Percentiles rank a stretch among this genome's conserved stretches.
phyloP scores from a whole-genome alignment of 2,329 filamentous ascomycete species.

The Mollisiaceae sp. region DNA sequence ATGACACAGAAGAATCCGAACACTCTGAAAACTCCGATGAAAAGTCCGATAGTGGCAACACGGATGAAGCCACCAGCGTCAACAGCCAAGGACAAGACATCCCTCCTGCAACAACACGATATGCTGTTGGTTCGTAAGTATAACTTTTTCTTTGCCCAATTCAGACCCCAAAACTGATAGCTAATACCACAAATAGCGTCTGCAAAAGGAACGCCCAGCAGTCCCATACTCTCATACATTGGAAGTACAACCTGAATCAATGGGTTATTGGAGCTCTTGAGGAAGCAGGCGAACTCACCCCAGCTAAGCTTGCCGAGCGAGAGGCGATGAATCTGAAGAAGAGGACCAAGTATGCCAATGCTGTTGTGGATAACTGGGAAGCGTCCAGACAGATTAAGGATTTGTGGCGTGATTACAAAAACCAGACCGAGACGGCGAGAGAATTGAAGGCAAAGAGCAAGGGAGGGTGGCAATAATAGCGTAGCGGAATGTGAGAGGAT shows the following conservation, averaged over 20 bases:
- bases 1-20: conserved; percentile 45
- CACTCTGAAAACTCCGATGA: conserved; percentile 46
- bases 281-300: conserved; percentile 59
- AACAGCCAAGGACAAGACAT: conserved; percentile 55
- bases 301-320: conserved; percentile 63
- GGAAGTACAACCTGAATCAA: conserved; percentile 75
- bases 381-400: conserved; percentile 60
- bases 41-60: conserved; percentile 28
- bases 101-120: conserved; percentile 51
- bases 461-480: conserved; percentile 25
- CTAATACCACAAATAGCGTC: conserved; percentile 40
- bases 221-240: conserved; percentile 75
- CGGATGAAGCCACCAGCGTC: conserved; percentile 30
- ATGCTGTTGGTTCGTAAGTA: conserved; percentile 56
- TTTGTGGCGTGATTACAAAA: conserved; percentile 71
- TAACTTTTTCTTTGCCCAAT: neutral
- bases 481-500: neutral
- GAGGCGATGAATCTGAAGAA: conserved; percentile 65
- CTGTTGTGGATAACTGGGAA: conserved; percentile 69
- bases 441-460: conserved; percentile 20
- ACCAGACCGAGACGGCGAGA: conserved; percentile 56
- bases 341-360: conserved; percentile 63
- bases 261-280: conserved; percentile 70
- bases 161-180: conserved; percentile 26
- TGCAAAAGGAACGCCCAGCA: conserved; percentile 70